Evolutionary conservation across 1,284 basidiomycete genomes (phyloP), one percentile per base, ranked within the genome.

Genomic region (Sporisorium iseilematis-ciliati): DNA sequence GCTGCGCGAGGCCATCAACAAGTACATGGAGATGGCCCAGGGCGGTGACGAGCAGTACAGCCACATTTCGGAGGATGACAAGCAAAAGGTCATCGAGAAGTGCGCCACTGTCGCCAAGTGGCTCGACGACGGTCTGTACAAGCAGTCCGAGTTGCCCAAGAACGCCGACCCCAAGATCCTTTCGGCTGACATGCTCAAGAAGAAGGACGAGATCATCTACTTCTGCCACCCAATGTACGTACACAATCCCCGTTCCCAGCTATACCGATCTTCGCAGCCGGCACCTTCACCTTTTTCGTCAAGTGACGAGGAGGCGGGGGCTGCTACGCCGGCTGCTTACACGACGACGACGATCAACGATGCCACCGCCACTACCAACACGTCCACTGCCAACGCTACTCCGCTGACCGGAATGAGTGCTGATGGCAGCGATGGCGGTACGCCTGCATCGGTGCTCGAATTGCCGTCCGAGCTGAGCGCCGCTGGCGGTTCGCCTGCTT

Each of bases 81-180:
- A 84, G 77, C 81, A 78, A 29, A 84, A 82, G 64, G 83, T 84
- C 25, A 78, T 84, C 23, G 83, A 84, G 57, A 82, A 82, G 69
- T 81, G 80, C 43, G 83, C 83, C 31, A 84, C 71, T 42, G 77
- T 75, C 2, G 80, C 77, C 46, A 80, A 84, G 60, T 84, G 83
- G 83, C 75, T 84, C 56, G 80, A 81, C 50, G 80, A 84, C 70
- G 77, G 65, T 16, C 73, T 84, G 53, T 78, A 77, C 78, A 83
- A 83, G 77, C 82, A 84, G 73, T 72, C 71, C 49, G 83, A 84
- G 61, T 53, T 78, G 81, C 79, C 82, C 49, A 84, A 84, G 82
- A 82, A 84, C 55, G 81, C 74, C 43, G 75, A 84, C 61, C 83
- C 83, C 50, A 84, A 82, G 80, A 75, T 84, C 26, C 64, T 80